Conservation (phyloP, 345 rosid species). For the Kernera saxatilis region DNA sequence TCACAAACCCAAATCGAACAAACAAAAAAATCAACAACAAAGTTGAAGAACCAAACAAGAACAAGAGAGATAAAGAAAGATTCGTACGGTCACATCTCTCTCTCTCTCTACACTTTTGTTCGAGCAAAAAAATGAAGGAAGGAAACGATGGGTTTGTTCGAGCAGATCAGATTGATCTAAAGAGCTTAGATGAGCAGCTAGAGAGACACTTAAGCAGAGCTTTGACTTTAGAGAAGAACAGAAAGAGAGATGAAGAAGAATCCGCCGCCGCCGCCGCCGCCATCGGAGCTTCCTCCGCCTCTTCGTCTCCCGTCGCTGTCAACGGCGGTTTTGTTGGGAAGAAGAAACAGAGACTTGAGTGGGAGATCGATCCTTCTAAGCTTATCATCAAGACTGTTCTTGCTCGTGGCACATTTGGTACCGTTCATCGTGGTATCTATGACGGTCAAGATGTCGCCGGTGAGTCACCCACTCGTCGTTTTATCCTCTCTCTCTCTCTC, state of each 20-base stretch:
- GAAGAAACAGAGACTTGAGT: slow-evolving; percentile 54
- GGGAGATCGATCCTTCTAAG: slow-evolving; percentile 97
- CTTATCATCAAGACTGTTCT: slow-evolving; percentile 78
- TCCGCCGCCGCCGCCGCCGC: not conserved
- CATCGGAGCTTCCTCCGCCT: slow-evolving; percentile 12
- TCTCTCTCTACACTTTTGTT: not conserved
- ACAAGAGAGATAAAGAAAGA: not conserved
- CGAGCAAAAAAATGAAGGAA: slow-evolving; percentile 48
- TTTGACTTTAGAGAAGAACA: slow-evolving; percentile 57
- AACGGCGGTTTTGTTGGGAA: slow-evolving; percentile 12
- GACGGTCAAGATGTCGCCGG: slow-evolving; percentile 92
- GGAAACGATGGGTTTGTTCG: slow-evolving; percentile 72
- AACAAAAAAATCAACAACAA: not conserved
- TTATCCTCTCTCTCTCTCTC: not conserved
- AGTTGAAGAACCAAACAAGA: not conserved
- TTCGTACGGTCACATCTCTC: not conserved
- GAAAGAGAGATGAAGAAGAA: slow-evolving; percentile 37
- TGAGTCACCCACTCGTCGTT: slow-evolving; percentile 34
- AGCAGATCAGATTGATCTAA: slow-evolving; percentile 98
- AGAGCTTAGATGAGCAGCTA: slow-evolving; percentile 89
- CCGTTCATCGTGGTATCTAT: slow-evolving; percentile 95
- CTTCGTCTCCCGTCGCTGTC: slow-evolving; percentile 11
- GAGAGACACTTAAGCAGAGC: slow-evolving; percentile 78
- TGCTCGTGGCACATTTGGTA: slow-evolving; percentile 96
- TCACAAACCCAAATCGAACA: slow-evolving; percentile 1